Evolutionary conservation across 257 asterid genomes (phyloP).

Genomic region (Cordia subcordata): DNA sequence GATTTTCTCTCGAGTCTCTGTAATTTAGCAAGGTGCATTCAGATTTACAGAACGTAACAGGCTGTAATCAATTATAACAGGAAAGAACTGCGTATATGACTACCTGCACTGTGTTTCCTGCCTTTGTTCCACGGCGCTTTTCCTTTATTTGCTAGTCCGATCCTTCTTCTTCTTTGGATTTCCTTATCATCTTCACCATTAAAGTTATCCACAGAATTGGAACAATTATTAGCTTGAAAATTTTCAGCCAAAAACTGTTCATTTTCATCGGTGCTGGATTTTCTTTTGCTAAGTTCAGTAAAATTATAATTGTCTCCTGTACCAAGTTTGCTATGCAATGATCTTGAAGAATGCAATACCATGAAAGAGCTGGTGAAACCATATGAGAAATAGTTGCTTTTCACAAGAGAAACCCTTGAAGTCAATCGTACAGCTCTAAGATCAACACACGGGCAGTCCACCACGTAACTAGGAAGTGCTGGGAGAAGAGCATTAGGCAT

Average conservation of each 20-base stretch:
- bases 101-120: constrained; percentile 74
- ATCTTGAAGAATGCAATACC: constrained; percentile 22
- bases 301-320: constrained; percentile 15
- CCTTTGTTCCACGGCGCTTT: constrained; percentile 94
- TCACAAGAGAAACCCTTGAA: constrained; percentile 21
- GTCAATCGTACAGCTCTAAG: constrained; percentile 14
- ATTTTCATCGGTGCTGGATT: constrained; percentile 11
- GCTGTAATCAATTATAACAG: background rate
- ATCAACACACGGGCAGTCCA: constrained; percentile 19
- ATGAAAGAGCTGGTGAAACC: constrained; percentile 24
- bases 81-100: constrained; percentile 3
- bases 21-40: constrained; percentile 10
- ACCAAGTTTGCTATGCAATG: constrained; percentile 22
- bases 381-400: constrained; percentile 23
- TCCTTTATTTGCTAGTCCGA: constrained; percentile 64
- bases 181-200: constrained; percentile 27
- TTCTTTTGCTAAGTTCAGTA: constrained; percentile 26
- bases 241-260: constrained; percentile 24
- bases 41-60: constrained; percentile 6
- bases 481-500: constrained; percentile 13
- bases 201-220: constrained; percentile 8
- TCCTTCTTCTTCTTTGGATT: constrained; percentile 31
- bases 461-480: constrained; percentile 20
- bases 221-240: constrained; percentile 6
- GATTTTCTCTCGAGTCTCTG: constrained; percentile 82